Evolutionary conservation across 768 basidiomycete species (phyloP).

Genomic region (Hygrophorus russula): DNA sequence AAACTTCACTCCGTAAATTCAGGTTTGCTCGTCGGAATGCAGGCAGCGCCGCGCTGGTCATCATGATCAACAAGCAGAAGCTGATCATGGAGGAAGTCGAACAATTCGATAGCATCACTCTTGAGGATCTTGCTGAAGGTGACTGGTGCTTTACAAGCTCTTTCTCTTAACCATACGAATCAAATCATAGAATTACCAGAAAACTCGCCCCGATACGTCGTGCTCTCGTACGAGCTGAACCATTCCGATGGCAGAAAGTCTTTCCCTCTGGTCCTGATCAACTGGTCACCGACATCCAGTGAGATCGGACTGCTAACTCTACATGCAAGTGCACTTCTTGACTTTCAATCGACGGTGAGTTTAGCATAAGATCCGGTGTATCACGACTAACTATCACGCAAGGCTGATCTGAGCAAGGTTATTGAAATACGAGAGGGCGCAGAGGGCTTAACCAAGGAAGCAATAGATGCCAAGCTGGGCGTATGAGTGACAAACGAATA

Average conservation of each 20-base stretch:
- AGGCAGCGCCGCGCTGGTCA: conserved; percentile 68
- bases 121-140: conserved; percentile 89
- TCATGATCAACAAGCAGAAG: conserved; percentile 83
- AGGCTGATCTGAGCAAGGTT: conserved; percentile 73
- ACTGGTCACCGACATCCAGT: conserved; percentile 75
- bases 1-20: conserved; percentile 76
- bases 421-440: conserved; percentile 76
- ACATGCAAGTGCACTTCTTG: conserved; percentile 71
- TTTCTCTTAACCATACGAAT: neutral
- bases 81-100: conserved; percentile 80
- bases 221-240: conserved; percentile 72
- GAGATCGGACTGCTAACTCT: conserved; percentile 71
- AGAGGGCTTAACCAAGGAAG: conserved; percentile 67
- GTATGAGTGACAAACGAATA: too few relatives aligned
- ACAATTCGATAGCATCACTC: conserved; percentile 60
- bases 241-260: conserved; percentile 78
- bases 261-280: conserved; percentile 76
- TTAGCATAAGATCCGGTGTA: neutral
- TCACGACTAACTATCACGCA: conserved; percentile 1
- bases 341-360: conserved; percentile 71
- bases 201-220: conserved; percentile 76
- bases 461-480: conserved; percentile 49
- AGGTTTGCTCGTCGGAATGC: conserved; percentile 57
- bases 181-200: conserved; percentile 64
- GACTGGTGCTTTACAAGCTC: neutral